Base-by-base conservation (phyloP, 805 yeast species). In the Myxozyma udenii region DNA sequence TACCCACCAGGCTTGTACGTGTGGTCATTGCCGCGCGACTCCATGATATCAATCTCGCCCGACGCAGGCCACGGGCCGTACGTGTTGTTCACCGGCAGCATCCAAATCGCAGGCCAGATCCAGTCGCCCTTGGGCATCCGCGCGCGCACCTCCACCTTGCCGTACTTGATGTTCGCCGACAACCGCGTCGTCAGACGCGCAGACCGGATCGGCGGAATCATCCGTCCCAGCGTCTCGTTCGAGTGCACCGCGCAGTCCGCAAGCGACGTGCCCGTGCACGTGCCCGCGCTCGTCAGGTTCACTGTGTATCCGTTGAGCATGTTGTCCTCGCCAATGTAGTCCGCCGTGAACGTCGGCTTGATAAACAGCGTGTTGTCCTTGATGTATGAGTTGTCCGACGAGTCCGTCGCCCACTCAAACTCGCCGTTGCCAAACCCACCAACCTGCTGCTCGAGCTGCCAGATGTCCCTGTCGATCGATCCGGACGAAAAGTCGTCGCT, bases 61-160 rank as follows among this genome's bases (percentile, higher is more conserved):
- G 55, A 50, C 11, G 55, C 52, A 5, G 58, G 58, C 58, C 58
- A 54, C 11, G 28, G 35, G 21, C 58, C 58, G 30, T 54, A 54
- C 23, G 41, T 46, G 21, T 23, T 35, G 28, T 54, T 30, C 1
- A 32, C 39, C 23, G 58, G 58, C 41, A 54, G 37, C 58, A 54
- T 54, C 58, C 58, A 54, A 32, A 54, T 50, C 4, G 58, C 58
- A 6, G 58, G 58, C 58, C 58, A 54, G 16, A 54, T 6, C 58
- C 58, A 54, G 45, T 54, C 58, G 12, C 58, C 58, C 16, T 21
- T 30, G 12, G 58, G 55, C 39, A 54, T 28, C 26, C 39, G 30
- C 7, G 58, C 58, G 21, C 44, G 35, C 18, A 54, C 55, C 24
- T 54, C 58, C 26, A 54, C 52, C 32, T 47, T 46, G 16, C 58